phyloP scores from a whole-genome alignment of 2,329 filamentous ascomycete genomes.

The Aspergillus fumigatiaffinis region DNA sequence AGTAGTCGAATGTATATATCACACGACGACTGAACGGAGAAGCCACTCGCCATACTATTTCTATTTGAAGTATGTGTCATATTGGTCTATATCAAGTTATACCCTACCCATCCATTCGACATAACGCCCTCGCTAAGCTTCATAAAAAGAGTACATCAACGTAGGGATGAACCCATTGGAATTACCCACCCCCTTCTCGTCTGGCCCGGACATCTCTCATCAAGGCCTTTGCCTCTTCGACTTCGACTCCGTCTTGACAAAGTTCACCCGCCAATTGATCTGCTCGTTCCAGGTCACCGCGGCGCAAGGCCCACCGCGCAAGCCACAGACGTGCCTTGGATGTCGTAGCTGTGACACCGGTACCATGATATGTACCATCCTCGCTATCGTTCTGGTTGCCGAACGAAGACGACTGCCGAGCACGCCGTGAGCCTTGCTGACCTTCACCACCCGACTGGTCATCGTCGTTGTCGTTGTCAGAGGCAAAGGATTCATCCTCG shows the following conservation, averaged over 20 bases:
- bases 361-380: constrained; percentile 50
- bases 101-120: background rate
- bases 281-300: constrained; percentile 70
- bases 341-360: constrained; percentile 85
- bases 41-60: no score
- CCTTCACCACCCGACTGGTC: constrained; percentile 33
- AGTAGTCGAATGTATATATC: background rate
- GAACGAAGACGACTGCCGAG: constrained; percentile 22
- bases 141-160: background rate
- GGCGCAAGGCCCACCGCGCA: constrained; percentile 72
- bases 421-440: constrained; percentile 44
- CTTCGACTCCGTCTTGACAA: constrained; percentile 92
- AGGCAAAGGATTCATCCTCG: constrained; percentile 29
- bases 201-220: constrained; percentile 80
- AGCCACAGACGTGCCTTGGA: constrained; percentile 94
- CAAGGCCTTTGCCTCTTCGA: constrained; percentile 93
- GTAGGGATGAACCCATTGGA: background rate
- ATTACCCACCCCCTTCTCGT: constrained; percentile 50
- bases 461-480: constrained; percentile 31
- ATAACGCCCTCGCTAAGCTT: background rate
- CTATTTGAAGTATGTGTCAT: background rate
- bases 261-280: constrained; percentile 82
- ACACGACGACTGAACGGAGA: background rate
- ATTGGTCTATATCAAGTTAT: background rate
- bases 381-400: constrained; percentile 34